phyloP scores from a whole-genome alignment of 2,329 filamentous ascomycete genomes.

The Hymenoscyphus albidus region DNA sequence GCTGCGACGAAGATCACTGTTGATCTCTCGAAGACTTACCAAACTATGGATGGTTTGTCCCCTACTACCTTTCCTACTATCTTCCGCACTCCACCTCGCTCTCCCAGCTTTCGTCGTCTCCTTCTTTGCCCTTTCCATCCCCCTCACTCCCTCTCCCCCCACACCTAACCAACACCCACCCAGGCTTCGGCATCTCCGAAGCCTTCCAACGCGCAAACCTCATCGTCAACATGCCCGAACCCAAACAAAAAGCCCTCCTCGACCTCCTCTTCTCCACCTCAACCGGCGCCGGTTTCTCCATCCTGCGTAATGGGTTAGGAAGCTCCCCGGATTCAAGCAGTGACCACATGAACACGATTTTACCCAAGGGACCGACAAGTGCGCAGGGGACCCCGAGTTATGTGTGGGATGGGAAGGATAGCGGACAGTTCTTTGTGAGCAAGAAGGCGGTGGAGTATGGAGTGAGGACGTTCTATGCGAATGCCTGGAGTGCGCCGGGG shows the following conservation, averaged over 20 bases:
- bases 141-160: not conserved
- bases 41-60: slow-evolving; percentile 38
- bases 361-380: slow-evolving; percentile 43
- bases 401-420: slow-evolving; percentile 43
- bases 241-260: slow-evolving; percentile 38
- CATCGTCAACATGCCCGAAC: slow-evolving; percentile 36
- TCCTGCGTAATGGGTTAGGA: slow-evolving; percentile 48
- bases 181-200: slow-evolving; percentile 46
- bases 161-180: not conserved
- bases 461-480: slow-evolving; percentile 44
- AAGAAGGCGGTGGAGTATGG: slow-evolving; percentile 44
- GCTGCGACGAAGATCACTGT: slow-evolving; percentile 25
- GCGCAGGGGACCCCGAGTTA: slow-evolving; percentile 42
- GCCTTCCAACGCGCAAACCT: slow-evolving; percentile 44
- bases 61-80: not conserved
- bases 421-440: slow-evolving; percentile 49
- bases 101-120: not conserved
- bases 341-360: slow-evolving; percentile 39
- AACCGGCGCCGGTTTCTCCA: slow-evolving; percentile 46
- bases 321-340: slow-evolving; percentile 33
- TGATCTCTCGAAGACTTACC: slow-evolving; percentile 25
- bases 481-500: slow-evolving; percentile 49
- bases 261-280: slow-evolving; percentile 45
- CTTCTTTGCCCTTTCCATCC: not conserved
- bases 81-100: no score